A percentile compares a stretch with the other conserved stretches of the same genome.
Conservation (phyloP, 2,329 filamentous ascomycete genomes). For the Nakataea oryzae region DNA sequence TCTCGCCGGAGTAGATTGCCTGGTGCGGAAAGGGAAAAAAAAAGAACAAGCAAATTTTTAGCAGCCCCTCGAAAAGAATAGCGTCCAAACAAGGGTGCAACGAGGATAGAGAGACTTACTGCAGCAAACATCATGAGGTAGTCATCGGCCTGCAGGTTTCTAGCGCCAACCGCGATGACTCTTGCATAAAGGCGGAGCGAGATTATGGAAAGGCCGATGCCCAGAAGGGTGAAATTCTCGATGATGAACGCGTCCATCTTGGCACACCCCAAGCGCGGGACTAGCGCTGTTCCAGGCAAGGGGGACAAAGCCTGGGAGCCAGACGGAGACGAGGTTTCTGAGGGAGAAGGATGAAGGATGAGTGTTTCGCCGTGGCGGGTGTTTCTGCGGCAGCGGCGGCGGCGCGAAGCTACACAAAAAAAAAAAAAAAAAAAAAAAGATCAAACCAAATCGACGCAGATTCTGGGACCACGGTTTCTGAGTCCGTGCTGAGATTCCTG, state of each 20-base stretch:
- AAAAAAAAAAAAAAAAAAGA: no score
- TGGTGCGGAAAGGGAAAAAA: not conserved
- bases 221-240: slow-evolving; percentile 39
- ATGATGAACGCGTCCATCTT: slow-evolving; percentile 20
- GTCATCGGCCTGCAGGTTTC: slow-evolving; percentile 45
- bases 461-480: no score
- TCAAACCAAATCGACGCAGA: no score
- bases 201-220: slow-evolving; percentile 37
- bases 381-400: no score
- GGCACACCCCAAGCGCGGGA: no score
- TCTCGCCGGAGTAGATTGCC: slow-evolving; percentile 13
- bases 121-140: slow-evolving; percentile 45
- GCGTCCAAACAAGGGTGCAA: not conserved
- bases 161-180: slow-evolving; percentile 33
- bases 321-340: no score
- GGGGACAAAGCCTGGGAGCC: no score
- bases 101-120: slow-evolving; percentile 21
- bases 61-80: not conserved
- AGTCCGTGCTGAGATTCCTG: no score
- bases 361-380: not conserved
- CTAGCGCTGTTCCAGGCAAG: not conserved
- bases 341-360: no score
- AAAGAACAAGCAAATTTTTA: no score
- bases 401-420: no score
- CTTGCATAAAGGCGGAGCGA: slow-evolving; percentile 38